Evolutionary conservation across 805 yeast species (phyloP).

Genomic region (Candida pini): DNA sequence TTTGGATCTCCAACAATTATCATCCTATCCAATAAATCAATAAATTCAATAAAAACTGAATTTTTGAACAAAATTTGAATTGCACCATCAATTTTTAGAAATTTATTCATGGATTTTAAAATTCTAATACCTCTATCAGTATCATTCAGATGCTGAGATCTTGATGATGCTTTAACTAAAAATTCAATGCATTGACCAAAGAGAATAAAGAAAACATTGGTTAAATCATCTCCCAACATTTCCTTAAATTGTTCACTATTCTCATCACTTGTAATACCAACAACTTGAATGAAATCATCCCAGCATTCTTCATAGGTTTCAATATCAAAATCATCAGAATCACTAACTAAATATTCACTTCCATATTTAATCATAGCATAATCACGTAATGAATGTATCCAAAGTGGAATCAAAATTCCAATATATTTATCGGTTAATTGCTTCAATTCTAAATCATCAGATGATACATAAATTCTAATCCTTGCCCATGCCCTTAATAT

Average conservation of each 20-base stretch:
- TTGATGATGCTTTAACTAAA: slow-evolving; percentile 40
- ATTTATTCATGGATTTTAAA: slow-evolving; percentile 45
- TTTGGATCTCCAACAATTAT: slow-evolving; percentile 48
- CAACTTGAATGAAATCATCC: slow-evolving; percentile 72
- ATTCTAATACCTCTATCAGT: slow-evolving; percentile 32
- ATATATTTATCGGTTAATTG: slow-evolving; percentile 51
- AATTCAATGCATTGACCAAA: slow-evolving; percentile 82
- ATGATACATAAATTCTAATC: slow-evolving; percentile 33
- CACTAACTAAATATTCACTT: slow-evolving; percentile 25
- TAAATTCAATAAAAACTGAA: slow-evolving; percentile 64
- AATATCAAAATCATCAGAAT: slow-evolving; percentile 40
- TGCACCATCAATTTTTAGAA: slow-evolving; percentile 53
- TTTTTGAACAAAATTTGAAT: slow-evolving; percentile 59
- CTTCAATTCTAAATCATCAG: slow-evolving; percentile 39
- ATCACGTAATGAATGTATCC: slow-evolving; percentile 75
- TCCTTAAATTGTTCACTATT: slow-evolving; percentile 40
- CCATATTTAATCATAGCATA: slow-evolving; percentile 61
- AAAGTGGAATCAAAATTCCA: slow-evolving; percentile 60
- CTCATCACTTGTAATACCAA: slow-evolving; percentile 57
- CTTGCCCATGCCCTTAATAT: slow-evolving; percentile 73
- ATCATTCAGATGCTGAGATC: slow-evolving; percentile 10
- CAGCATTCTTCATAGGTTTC: slow-evolving; percentile 54
- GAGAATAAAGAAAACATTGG: slow-evolving; percentile 68
- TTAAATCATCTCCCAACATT: slow-evolving; percentile 50
- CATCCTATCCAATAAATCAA: slow-evolving; percentile 71